A percentile compares a stretch with the other conserved stretches of the same genome.
Conservation (phyloP, 768 basidiomycete species). For the Amanita pallidorosea region DNA sequence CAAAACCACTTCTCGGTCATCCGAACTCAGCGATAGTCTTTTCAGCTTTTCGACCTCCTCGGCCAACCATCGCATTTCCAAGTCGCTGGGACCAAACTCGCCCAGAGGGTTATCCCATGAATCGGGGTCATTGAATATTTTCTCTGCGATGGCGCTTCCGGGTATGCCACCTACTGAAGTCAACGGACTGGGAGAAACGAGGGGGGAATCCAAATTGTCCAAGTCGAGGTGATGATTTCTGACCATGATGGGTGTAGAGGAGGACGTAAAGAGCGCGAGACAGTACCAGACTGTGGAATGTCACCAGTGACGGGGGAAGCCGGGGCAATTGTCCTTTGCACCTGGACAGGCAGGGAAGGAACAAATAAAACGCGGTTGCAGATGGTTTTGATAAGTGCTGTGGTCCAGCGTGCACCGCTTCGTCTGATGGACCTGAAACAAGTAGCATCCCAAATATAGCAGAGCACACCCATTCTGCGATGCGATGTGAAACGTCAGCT, state of each 20-base stretch:
- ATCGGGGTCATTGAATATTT: constrained; percentile 32
- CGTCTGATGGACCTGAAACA: too few species aligned
- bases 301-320: constrained; percentile 3
- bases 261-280: background rate
- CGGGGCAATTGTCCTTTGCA: background rate
- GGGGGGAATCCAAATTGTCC: constrained; percentile 27
- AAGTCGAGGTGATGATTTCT: constrained; percentile 22
- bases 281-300: constrained; percentile 6
- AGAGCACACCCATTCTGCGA: too few species aligned
- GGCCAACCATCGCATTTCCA: constrained; percentile 20
- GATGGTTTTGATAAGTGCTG: too few species aligned
- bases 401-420: too few species aligned
- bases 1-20: constrained; percentile 9
- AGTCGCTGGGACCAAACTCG: constrained; percentile 15
- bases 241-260: background rate
- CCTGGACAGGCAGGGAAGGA: too few species aligned
- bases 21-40: background rate
- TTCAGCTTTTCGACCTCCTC: constrained; percentile 23
- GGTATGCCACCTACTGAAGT: constrained; percentile 19
- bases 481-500: too few species aligned
- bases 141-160: constrained; percentile 29
- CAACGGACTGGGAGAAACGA: constrained; percentile 21
- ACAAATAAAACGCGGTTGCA: too few species aligned
- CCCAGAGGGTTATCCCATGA: constrained; percentile 25
- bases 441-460: too few species aligned